Evolutionary conservation across 148 eudicot species (phyloP).

Genomic region (Vaccinium corymbosum): DNA sequence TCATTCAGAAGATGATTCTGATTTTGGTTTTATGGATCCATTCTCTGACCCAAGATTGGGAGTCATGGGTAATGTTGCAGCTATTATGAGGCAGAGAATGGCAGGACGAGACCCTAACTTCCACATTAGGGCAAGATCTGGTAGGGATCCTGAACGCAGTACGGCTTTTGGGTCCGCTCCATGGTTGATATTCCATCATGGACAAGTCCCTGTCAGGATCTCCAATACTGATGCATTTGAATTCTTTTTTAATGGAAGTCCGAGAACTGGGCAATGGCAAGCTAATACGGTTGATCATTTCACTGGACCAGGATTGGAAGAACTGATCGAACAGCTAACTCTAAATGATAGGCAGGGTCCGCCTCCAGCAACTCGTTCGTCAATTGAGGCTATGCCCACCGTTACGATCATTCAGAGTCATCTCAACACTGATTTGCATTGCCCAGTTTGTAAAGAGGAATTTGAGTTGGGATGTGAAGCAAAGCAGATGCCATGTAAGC

Average conservation of each 20-base stretch:
- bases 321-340: slow-evolving; percentile 70
- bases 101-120: slow-evolving; percentile 36
- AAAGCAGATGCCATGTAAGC: slow-evolving; percentile 89
- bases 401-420: slow-evolving; percentile 63
- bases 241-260: slow-evolving; percentile 52
- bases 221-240: slow-evolving; percentile 51
- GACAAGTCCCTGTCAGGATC: slow-evolving; percentile 52
- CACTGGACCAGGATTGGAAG: slow-evolving; percentile 70
- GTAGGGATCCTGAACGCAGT: slow-evolving; percentile 40
- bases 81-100: slow-evolving; percentile 65
- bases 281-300: slow-evolving; percentile 58
- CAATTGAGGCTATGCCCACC: slow-evolving; percentile 89
- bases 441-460: slow-evolving; percentile 88
- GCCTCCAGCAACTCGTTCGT: slow-evolving; percentile 78
- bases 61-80: slow-evolving; percentile 53
- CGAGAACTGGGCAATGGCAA: slow-evolving; percentile 53
- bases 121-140: slow-evolving; percentile 41
- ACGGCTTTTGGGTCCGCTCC: slow-evolving; percentile 33
- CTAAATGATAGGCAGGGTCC: slow-evolving; percentile 75
- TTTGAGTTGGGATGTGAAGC: slow-evolving; percentile 80
- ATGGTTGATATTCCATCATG: slow-evolving; percentile 55
- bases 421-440: slow-evolving; percentile 73
- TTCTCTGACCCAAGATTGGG: slow-evolving; percentile 53
- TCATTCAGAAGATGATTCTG: slow-evolving; percentile 34
- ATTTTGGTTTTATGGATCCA: slow-evolving; percentile 52